Percentiles rank a stretch among this genome's conserved stretches.
These are phyloP conservation scores for Nymphaea colorata DNA, from an alignment of 164 flowering plant species.

Conservation along the genomic window DNA sequence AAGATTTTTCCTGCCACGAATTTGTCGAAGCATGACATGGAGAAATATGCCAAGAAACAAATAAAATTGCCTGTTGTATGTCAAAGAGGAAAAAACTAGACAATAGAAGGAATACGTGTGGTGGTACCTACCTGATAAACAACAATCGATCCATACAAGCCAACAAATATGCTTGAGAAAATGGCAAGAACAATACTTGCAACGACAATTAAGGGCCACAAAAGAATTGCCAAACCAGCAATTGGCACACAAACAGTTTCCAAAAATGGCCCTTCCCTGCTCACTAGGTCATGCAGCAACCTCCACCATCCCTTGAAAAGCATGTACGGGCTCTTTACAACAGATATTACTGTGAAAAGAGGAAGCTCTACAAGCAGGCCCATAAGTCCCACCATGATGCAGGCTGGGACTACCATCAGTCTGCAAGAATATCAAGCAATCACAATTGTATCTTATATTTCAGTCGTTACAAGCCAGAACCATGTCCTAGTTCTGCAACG, in stretches of 20 bases:
- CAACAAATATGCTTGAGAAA: conserved; percentile 71
- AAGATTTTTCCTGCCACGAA: conserved; percentile 65
- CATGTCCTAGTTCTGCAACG: background rate
- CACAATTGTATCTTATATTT: background rate
- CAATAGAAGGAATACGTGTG: background rate
- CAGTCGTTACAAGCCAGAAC: background rate
- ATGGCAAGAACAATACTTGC: conserved; percentile 60
- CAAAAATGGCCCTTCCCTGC: conserved; percentile 94
- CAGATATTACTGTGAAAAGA: conserved; percentile 53
- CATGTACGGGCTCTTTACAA: conserved; percentile 82
- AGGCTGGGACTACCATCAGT: conserved; percentile 69
- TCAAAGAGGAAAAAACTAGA: background rate
- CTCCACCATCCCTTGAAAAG: conserved; percentile 86
- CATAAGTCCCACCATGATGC: conserved; percentile 54
- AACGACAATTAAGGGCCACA: conserved; percentile 84
- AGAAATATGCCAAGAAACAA: conserved; percentile 2
- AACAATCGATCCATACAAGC: conserved; percentile 64
- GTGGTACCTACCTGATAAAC: conserved; percentile 64
- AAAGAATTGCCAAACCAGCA: conserved; percentile 80
- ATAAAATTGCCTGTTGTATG: background rate
- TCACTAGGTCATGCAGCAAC: conserved; percentile 59
- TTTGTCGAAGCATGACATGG: background rate
- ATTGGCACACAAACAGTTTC: conserved; percentile 90
- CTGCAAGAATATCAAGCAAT: conserved; percentile 21
- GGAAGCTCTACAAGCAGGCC: conserved; percentile 90